These are phyloP conservation scores for Leccinum variabile DNA, from an alignment of 1,284 basidiomycete genomes.

Conservation along the genomic window DNA sequence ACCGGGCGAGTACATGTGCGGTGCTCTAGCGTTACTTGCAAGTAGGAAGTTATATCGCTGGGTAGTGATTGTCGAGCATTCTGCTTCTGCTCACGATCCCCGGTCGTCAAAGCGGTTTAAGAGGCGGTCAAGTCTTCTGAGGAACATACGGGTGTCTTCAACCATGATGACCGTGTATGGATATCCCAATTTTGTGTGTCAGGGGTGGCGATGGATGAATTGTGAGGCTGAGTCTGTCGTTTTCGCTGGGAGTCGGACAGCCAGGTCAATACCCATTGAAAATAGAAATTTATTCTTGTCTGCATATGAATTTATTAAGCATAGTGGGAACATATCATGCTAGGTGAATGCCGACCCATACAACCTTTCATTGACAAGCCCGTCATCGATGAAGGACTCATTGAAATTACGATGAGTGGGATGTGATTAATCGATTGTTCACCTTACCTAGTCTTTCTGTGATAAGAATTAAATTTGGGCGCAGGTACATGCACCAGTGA, in stretches of 20 bases:
- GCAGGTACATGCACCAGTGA: conserved; percentile 28
- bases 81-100: not conserved
- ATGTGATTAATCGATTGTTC: conserved; percentile 22
- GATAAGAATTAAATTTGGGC: conserved; percentile 25
- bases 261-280: not conserved
- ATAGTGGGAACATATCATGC: not conserved
- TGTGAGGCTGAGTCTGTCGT: not conserved
- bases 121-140: not conserved
- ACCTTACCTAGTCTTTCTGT: conserved; percentile 19
- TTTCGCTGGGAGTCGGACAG: not conserved
- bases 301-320: not conserved
- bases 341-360: not conserved
- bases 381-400: not conserved
- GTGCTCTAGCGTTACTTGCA: not conserved
- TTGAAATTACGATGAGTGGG: not conserved
- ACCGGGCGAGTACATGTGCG: not conserved
- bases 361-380: not conserved
- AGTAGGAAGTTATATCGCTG: not conserved
- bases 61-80: not conserved
- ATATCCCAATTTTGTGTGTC: not conserved
- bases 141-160: not conserved
- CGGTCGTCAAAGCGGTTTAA: not conserved
- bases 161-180: not conserved
- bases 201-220: not conserved
- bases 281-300: not conserved